Evolutionary conservation across 2,329 filamentous ascomycete species (phyloP), one percentile per base, ranked within the genome.

Genomic region (Fusarium lateritium): DNA sequence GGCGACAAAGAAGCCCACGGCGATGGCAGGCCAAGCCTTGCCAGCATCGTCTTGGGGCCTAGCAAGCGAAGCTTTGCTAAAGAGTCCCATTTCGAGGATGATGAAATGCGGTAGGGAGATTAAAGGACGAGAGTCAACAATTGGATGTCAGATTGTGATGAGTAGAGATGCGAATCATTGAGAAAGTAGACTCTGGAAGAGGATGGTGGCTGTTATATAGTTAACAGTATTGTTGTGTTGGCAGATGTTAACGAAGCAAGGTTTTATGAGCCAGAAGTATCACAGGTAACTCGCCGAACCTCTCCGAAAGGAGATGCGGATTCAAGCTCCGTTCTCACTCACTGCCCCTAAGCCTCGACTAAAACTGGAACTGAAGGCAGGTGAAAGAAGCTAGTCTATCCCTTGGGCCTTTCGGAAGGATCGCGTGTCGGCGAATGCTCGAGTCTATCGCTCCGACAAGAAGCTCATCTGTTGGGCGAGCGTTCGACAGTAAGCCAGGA

Each of bases 1-100:
- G 43, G 70, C 70, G 11, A 73, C 71, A 22, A 90, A 90, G 65
- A 87, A 71, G 69, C 88, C 88, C 64, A 90, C 85, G 62, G 79
- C 75, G 64, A 89, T 89, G 65, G 87, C 86, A 13, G 87, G 87
- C 87, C 87, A 90, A 74, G 88, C 78, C 72, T 85, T 86, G 72
- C 89, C 89, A 34, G 84, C 82, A 70, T 85, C 85, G 15, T 79
- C 3, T 2, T 21, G 38, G 7, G 50, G 50, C 11, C 50, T 53
- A 7, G 19, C 15, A 53, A 44, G 50, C 43, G 50, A 53, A 4
- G 4, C 6, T 33, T 53, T 53, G 11, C 38, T 1, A 1, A 24
- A 0, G 6, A 53, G 15, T 22, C 50, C 36, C 50, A 53, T 53
- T 4, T 24, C 28, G 6, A 5, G n/a, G 6, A 10, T 17, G 9